Percentiles rank a stretch among this genome's conserved stretches.
Evolutionary conservation across 192 early-diverging fungal genomes (phyloP).

Genomic region (Entophlyctis luteolus): DNA sequence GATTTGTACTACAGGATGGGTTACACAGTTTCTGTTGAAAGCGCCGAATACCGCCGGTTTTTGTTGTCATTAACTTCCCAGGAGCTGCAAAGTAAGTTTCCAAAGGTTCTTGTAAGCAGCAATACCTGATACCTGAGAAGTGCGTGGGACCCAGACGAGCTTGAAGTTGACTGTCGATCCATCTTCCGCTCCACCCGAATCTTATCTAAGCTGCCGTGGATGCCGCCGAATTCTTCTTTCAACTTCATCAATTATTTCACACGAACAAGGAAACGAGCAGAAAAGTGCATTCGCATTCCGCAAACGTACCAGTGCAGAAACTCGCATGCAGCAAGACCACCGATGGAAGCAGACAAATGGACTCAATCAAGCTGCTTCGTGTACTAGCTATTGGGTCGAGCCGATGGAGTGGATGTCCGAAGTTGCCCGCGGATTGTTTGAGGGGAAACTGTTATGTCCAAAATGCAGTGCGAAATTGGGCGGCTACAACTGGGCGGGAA

Average conservation of each 20-base stretch:
- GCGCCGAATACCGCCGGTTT: slow-evolving; percentile 7
- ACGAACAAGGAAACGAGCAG: slow-evolving; percentile 11
- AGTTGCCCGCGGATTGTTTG: slow-evolving; percentile 8
- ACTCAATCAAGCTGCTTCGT: background rate
- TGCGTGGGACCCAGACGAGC: slow-evolving; percentile 11
- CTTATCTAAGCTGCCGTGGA: background rate
- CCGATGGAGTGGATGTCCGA: slow-evolving; percentile 27
- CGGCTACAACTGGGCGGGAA: slow-evolving; percentile 5
- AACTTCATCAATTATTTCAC: background rate
- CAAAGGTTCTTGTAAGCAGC: background rate
- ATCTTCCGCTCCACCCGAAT: background rate
- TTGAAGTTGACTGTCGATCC: slow-evolving; percentile 19
- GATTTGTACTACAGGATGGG: slow-evolving; percentile 14
- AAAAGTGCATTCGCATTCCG: slow-evolving; percentile 17
- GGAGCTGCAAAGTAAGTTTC: slow-evolving; percentile 15
- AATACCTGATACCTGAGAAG: background rate
- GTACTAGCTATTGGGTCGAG: slow-evolving; percentile 3
- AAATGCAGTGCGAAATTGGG: slow-evolving; percentile 20
- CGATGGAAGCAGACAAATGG: background rate
- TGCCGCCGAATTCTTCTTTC: slow-evolving; percentile 3
- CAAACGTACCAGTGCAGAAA: slow-evolving; percentile 12
- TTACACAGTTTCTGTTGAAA: background rate
- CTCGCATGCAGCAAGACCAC: background rate
- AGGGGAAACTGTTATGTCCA: slow-evolving; percentile 13
- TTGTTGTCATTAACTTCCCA: background rate